These are phyloP conservation scores for Hypoxylon sp. DNA, from an alignment of 2,329 filamentous ascomycete genomes.

Conservation along the genomic window DNA sequence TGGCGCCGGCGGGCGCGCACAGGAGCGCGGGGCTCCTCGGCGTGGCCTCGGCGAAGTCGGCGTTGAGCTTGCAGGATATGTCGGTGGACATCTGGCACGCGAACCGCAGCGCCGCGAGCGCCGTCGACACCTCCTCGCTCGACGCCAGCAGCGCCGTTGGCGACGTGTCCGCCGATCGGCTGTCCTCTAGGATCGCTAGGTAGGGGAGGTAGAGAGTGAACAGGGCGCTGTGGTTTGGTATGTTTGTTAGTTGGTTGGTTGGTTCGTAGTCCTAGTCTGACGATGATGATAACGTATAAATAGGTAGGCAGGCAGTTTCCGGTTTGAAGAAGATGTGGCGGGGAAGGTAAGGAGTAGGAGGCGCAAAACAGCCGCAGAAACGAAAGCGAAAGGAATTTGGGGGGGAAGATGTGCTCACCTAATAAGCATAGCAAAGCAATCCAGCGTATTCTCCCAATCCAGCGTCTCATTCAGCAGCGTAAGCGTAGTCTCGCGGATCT, in stretches of 20 bases:
- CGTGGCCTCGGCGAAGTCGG: constrained; percentile 33
- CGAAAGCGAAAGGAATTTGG: neutral
- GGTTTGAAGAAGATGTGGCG: too few relatives aligned
- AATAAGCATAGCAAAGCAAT: constrained; percentile 48
- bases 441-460: constrained; percentile 46
- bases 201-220: constrained; percentile 48
- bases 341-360: too few relatives aligned
- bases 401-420: constrained; percentile 39
- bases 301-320: too few relatives aligned
- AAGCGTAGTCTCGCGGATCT: constrained; percentile 43
- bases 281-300: too few relatives aligned
- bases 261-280: too few relatives aligned
- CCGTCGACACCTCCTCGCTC: constrained; percentile 39
- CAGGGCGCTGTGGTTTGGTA: constrained; percentile 39
- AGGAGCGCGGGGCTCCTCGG: constrained; percentile 41
- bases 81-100: constrained; percentile 48
- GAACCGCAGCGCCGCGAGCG: constrained; percentile 45
- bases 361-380: too few relatives aligned
- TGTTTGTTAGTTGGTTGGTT: too few relatives aligned
- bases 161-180: neutral
- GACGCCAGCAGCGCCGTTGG: constrained; percentile 11
- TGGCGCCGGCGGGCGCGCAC: constrained; percentile 45
- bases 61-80: constrained; percentile 47
- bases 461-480: constrained; percentile 40
- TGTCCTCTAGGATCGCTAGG: constrained; percentile 42